Percentiles rank a stretch among this genome's conserved stretches.
These are phyloP conservation scores for Lactifluus volemus DNA, from an alignment of 768 basidiomycete species.

Conservation along the genomic window DNA sequence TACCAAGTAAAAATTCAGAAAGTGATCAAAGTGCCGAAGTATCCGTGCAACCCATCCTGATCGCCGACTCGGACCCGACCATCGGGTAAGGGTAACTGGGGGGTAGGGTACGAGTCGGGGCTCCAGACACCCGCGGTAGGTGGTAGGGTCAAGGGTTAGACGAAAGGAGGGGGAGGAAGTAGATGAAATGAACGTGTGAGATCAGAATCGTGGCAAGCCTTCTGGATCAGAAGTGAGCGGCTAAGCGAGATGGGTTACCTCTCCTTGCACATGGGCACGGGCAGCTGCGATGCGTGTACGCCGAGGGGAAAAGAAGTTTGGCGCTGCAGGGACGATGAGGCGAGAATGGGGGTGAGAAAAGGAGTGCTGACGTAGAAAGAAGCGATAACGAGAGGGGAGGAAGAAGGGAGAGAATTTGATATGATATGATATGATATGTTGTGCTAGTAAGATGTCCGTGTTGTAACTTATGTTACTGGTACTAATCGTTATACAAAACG, in stretches of 20 bases:
- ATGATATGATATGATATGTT: background rate
- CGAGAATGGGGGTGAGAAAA: background rate
- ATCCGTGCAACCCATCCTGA: background rate
- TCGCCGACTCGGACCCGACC: background rate
- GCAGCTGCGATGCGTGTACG: background rate
- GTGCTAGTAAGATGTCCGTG: background rate
- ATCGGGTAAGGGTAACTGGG: background rate
- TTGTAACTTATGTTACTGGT: background rate
- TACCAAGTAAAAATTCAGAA: too few relatives aligned
- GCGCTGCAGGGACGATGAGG: background rate
- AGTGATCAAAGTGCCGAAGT: background rate
- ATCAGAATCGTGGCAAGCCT: conserved; percentile 18
- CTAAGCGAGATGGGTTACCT: conserved; percentile 13
- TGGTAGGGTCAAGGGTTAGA: conserved; percentile 12
- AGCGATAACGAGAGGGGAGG: background rate
- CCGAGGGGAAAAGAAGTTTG: background rate
- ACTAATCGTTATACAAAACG: background rate
- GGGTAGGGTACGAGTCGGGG: background rate
- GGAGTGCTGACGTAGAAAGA: conserved; percentile 1
- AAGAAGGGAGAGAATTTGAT: conserved; percentile 2
- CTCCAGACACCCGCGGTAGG: conserved; percentile 4
- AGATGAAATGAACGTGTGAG: conserved; percentile 16
- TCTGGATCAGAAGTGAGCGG: conserved; percentile 15
- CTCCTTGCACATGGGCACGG: background rate
- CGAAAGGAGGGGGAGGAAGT: background rate